phyloP scores from a whole-genome alignment of 208 protist species.

The Leishmania amazonensis region DNA sequence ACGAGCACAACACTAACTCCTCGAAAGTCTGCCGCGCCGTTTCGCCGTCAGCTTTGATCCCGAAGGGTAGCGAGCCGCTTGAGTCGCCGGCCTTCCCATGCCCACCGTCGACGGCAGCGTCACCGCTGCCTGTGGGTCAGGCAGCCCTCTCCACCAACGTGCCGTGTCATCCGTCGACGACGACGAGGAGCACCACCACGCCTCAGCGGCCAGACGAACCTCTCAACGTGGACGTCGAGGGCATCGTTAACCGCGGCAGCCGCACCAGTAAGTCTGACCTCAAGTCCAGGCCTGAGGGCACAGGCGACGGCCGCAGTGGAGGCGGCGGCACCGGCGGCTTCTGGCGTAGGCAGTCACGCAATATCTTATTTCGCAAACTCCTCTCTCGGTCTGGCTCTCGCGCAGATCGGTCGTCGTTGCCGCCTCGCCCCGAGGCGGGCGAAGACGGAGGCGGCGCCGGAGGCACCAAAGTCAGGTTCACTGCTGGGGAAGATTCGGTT shows the following conservation, averaged over 20 bases:
- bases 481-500: not conserved
- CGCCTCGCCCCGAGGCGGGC: not conserved
- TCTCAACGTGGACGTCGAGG: not conserved
- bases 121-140: not conserved
- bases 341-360: not conserved
- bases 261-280: not conserved
- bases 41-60: not conserved
- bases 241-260: not conserved
- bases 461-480: too few relatives aligned
- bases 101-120: not conserved
- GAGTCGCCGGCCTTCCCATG: not conserved
- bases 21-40: not conserved
- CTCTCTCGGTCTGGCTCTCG: not conserved
- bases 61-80: not conserved
- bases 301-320: not conserved
- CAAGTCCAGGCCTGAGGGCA: not conserved
- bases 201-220: not conserved
- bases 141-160: not conserved
- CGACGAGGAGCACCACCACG: not conserved
- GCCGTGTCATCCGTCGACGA: not conserved
- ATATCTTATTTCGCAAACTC: conserved; percentile 3
- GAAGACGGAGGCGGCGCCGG: not conserved
- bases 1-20: not conserved
- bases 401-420: not conserved
- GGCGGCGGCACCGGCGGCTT: not conserved